Conservation (phyloP, 2,329 filamentous ascomycete genomes). For the Chaetomium strumarium region DNA sequence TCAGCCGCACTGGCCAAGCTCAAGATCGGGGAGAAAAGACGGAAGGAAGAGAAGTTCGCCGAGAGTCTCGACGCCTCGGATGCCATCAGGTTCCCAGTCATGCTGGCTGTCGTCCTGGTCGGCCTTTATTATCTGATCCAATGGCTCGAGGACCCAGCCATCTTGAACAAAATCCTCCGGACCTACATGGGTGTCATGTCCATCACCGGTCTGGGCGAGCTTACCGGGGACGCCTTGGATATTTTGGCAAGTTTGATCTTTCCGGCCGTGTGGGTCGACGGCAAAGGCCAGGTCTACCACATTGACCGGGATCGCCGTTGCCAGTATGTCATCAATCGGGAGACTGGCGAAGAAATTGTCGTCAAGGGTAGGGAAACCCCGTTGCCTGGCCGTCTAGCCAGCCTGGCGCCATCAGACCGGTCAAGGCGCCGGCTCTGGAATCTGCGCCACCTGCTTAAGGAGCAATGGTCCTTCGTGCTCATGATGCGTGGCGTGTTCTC, state of each 20-base stretch:
- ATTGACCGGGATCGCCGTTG: constrained; percentile 38
- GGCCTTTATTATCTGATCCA: constrained; percentile 85
- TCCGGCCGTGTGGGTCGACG: constrained; percentile 59
- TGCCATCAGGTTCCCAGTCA: constrained; percentile 75
- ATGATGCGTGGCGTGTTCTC: constrained; percentile 46
- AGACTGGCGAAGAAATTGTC: constrained; percentile 23
- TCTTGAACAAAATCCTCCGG: constrained; percentile 77
- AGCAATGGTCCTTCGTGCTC: constrained; percentile 46
- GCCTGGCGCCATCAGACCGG: constrained; percentile 22
- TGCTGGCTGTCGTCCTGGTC: constrained; percentile 64
- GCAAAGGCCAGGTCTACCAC: constrained; percentile 38
- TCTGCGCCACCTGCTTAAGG: constrained; percentile 43
- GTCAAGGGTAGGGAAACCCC: constrained; percentile 33
- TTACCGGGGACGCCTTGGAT: constrained; percentile 67
- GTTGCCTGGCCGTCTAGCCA: constrained; percentile 35
- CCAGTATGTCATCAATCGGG: constrained; percentile 32
- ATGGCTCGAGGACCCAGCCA: constrained; percentile 72
- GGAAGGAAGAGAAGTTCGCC: constrained; percentile 48
- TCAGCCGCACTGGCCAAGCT: constrained; percentile 62
- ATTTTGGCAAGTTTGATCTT: constrained; percentile 63
- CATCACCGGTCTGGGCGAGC: constrained; percentile 66
- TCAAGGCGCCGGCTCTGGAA: constrained; percentile 39
- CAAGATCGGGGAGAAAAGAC: constrained; percentile 37
- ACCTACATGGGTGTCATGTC: constrained; percentile 79
- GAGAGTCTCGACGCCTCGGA: constrained; percentile 68